A percentile compares a stretch with the other conserved stretches of the same genome.
Evolutionary conservation across 768 basidiomycete genomes (phyloP).

Genomic region (Cystoderma amianthinum): DNA sequence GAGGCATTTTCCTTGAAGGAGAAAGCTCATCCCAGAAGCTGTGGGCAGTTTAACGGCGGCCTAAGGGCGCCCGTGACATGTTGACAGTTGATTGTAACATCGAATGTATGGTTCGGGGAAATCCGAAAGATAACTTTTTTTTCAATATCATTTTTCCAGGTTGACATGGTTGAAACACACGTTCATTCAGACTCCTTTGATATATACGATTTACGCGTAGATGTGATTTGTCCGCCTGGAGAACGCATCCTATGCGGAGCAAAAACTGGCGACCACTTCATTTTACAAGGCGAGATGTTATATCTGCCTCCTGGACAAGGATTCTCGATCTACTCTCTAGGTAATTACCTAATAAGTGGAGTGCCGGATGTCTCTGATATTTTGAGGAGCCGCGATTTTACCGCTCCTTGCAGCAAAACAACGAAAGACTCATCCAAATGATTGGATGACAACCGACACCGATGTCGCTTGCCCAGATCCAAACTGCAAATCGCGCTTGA

Average conservation of each 20-base stretch:
- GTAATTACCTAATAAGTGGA: conserved; percentile 24
- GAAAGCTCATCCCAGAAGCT: too few species aligned
- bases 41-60: too few species aligned
- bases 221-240: conserved; percentile 52
- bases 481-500: conserved; percentile 49
- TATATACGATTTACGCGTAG: conserved; percentile 59
- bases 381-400: conserved; percentile 43
- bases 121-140: too few species aligned
- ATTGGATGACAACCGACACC: conserved; percentile 66
- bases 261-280: conserved; percentile 56
- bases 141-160: too few species aligned
- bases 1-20: too few species aligned
- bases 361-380: background rate
- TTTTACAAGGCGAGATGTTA: conserved; percentile 58
- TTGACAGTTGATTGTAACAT: too few species aligned
- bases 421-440: conserved; percentile 41
- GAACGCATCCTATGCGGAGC: conserved; percentile 58
- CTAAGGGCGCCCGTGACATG: too few species aligned
- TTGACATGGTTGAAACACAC: too few species aligned
- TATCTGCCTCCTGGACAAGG: conserved; percentile 55
- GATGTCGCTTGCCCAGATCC: conserved; percentile 67
- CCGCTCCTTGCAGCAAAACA: conserved; percentile 68
- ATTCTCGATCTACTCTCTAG: conserved; percentile 62
- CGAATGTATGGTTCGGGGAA: too few species aligned
- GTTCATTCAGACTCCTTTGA: conserved; percentile 50